phyloP scores from a whole-genome alignment of 306 rosid genomes.

The Lotus japonicus region DNA sequence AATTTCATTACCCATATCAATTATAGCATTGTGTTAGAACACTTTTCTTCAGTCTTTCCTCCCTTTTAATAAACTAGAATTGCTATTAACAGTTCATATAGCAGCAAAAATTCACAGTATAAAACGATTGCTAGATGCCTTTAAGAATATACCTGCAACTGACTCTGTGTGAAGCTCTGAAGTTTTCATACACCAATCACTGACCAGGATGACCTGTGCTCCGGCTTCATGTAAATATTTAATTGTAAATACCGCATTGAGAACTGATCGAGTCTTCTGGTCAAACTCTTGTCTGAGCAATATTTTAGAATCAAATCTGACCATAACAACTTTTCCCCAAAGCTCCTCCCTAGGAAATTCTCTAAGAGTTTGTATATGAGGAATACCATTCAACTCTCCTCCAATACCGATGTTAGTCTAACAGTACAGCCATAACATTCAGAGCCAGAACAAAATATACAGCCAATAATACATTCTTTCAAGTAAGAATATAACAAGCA shows the following conservation, averaged over 20 bases:
- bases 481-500: neutral
- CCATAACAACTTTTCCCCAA: slow-evolving; percentile 61
- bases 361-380: slow-evolving; percentile 68
- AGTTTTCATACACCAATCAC: slow-evolving; percentile 57
- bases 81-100: slow-evolving; percentile 7
- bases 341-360: slow-evolving; percentile 70
- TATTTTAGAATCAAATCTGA: slow-evolving; percentile 74
- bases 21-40: neutral
- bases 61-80: neutral
- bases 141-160: slow-evolving; percentile 55
- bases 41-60: neutral
- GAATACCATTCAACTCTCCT: slow-evolving; percentile 48
- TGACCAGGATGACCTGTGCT: slow-evolving; percentile 61
- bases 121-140: slow-evolving; percentile 20
- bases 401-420: slow-evolving; percentile 38
- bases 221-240: slow-evolving; percentile 52
- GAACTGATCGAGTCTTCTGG: slow-evolving; percentile 23
- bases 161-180: slow-evolving; percentile 25
- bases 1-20: neutral
- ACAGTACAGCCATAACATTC: slow-evolving; percentile 20
- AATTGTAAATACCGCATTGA: slow-evolving; percentile 47
- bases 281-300: slow-evolving; percentile 40
- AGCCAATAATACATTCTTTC: slow-evolving; percentile 3
- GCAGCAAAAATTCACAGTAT: neutral
- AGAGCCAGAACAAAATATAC: slow-evolving; percentile 14